Base-by-base conservation (phyloP, 768 basidiomycete species). In the Suillus cothurnatus region DNA sequence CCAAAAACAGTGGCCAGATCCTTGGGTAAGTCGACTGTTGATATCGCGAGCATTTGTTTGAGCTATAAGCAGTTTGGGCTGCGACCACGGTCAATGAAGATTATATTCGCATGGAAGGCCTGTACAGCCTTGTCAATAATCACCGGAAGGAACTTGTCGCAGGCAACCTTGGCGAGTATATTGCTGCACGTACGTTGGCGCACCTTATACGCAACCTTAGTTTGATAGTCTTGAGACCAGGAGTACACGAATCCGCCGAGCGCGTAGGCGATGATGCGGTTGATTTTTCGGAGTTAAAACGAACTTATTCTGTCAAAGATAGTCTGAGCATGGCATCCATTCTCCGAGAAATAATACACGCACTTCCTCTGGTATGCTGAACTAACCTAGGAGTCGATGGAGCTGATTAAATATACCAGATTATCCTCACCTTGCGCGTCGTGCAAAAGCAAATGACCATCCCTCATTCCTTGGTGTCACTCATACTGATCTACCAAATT, bases 81-180 rank as follows among this genome's bases (percentile, higher is more conserved):
- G 91, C 91, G 0, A 91, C 88, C 2, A 89, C 87, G 17, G 86
- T 76, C 63, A 79, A 91, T 72, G 63, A 79, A 0, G 84, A 90
- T 65, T 93, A 84, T 62, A 74, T 92, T 53, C 81, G 81, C 31
- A 84, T 86, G 74, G 81, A 88, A 70, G 91, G 91, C 23, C 75
- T 91, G 9, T 4, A 2, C 4, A 8, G 4, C 4, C 9, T 45
- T 21, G 2, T 21, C 39, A 3, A 6, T 17, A 0, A 19, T 45
- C 4, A n/a, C 43, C 21, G 21, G 9, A 86, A 93, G 68, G 92
- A 94, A 73, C 79, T 93, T 41, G 87, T 92, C 4, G 88, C 91
- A 1, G 85, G 87, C 8, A 85, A 85, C 39, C 79, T 93, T 61
- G 77, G 80, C 69, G 80, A 80, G 34, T 85, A 85, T 70, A 73